A percentile compares a stretch with the other conserved stretches of the same genome.
Evolutionary conservation across 2,329 filamentous ascomycete species (phyloP).

Genomic region (Cytospora schulzeri): DNA sequence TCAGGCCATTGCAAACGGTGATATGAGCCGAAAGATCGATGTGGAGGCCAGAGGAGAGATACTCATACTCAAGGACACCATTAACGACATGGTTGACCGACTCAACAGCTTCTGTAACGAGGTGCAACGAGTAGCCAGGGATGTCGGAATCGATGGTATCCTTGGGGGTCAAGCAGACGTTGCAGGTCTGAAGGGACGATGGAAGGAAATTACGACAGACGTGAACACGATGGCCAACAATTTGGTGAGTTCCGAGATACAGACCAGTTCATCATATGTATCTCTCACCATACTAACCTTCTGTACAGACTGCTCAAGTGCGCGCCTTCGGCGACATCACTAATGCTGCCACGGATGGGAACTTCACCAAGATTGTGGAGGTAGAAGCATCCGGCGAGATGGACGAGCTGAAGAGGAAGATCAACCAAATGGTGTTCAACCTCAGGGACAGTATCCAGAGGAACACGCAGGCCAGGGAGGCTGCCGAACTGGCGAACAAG

Average conservation of each 20-base stretch:
- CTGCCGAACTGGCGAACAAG: conserved; percentile 94
- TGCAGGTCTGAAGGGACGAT: conserved; percentile 86
- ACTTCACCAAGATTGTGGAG: conserved; percentile 95
- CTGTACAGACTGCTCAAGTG: conserved; percentile 85
- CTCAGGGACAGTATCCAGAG: conserved; percentile 93
- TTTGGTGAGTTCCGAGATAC: conserved; percentile 47
- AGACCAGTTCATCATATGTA: not conserved
- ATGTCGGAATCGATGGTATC: conserved; percentile 96
- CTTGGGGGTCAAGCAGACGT: conserved; percentile 98
- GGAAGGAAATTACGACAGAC: conserved; percentile 98
- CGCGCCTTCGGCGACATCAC: conserved; percentile 97
- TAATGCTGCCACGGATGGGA: conserved; percentile 94
- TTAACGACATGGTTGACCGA: conserved; percentile 98
- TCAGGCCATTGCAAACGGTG: conserved; percentile 91
- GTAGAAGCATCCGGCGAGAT: conserved; percentile 98
- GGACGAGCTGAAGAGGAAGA: conserved; percentile 98
- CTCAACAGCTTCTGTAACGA: conserved; percentile 95
- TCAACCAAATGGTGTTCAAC: conserved; percentile 99
- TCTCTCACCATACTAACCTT: conserved; percentile 34
- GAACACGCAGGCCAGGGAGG: conserved; percentile 93
- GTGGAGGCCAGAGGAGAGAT: conserved; percentile 96
- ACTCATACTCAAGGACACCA: conserved; percentile 89
- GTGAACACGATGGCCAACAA: conserved; percentile 89
- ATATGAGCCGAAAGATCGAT: conserved; percentile 94
- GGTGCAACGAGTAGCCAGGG: conserved; percentile 91